phyloP scores from a whole-genome alignment of 768 basidiomycete species.

The Dioszegia aurantiaca region DNA sequence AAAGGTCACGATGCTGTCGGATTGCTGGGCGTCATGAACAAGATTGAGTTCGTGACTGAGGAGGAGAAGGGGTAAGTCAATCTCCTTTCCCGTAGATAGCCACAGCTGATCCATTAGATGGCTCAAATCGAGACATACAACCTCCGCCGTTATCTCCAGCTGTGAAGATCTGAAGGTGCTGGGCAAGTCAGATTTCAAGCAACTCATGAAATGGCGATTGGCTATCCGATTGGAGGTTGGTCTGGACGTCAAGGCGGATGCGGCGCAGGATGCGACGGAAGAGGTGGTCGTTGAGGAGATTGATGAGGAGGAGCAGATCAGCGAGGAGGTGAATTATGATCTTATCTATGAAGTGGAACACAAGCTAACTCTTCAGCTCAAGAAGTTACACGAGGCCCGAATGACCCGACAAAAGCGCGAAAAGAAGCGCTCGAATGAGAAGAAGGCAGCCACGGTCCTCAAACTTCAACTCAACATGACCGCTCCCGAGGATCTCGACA shows the following conservation, averaged over 20 bases:
- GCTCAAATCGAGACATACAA: constrained; percentile 68
- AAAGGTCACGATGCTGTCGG: constrained; percentile 67
- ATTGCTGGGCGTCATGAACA: constrained; percentile 68
- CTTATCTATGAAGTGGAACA: neutral
- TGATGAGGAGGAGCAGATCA: constrained; percentile 85
- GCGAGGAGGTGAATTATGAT: constrained; percentile 66
- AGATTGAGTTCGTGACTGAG: constrained; percentile 70
- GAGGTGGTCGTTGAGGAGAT: constrained; percentile 57
- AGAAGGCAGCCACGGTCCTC: constrained; percentile 79
- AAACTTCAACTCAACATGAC: constrained; percentile 97
- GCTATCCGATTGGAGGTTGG: constrained; percentile 86
- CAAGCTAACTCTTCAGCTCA: constrained; percentile 60
- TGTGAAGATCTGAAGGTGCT: constrained; percentile 91
- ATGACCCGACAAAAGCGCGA: constrained; percentile 70
- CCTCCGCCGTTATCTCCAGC: constrained; percentile 74
- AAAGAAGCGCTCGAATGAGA: constrained; percentile 79
- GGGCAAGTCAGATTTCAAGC: constrained; percentile 96
- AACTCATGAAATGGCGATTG: constrained; percentile 83
- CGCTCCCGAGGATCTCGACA: constrained; percentile 91
- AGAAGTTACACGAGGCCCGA: constrained; percentile 75
- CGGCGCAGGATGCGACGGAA: constrained; percentile 74
- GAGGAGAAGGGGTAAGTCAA: constrained; percentile 64
- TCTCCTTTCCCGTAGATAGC: neutral
- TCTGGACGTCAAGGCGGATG: constrained; percentile 72
- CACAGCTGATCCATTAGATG: constrained; percentile 58